Evolutionary conservation across 129 eudicot species (phyloP).

Genomic region (Heracleum sosnowskyi): DNA sequence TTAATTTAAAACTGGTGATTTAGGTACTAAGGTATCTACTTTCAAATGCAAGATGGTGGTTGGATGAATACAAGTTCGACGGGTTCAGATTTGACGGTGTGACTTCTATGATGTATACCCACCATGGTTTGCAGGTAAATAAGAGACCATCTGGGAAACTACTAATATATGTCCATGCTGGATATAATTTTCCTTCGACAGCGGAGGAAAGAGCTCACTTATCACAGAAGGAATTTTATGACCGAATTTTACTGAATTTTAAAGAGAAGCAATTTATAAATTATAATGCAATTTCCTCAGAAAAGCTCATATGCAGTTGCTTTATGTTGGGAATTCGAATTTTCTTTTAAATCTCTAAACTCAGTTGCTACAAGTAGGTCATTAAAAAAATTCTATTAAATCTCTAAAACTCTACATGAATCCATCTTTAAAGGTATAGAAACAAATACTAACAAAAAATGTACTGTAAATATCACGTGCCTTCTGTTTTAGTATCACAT

Average conservation of each 20-base stretch:
- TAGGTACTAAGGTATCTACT: constrained; percentile 94
- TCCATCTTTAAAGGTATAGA: not conserved
- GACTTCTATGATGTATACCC: constrained; percentile 99
- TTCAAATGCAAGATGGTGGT: constrained; percentile 99
- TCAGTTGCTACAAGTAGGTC: not conserved
- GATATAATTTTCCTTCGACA: not conserved
- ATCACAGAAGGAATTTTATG: not conserved
- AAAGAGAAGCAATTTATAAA: not conserved
- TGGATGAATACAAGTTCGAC: constrained; percentile 94
- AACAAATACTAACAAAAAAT: not conserved
- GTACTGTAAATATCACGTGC: not conserved
- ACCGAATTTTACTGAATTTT: not conserved
- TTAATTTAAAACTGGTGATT: constrained; percentile 13
- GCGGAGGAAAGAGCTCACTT: not conserved
- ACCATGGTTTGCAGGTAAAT: constrained; percentile 85
- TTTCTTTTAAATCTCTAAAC: not conserved
- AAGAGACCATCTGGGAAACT: not conserved
- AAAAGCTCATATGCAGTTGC: not conserved
- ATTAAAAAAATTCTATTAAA: not conserved
- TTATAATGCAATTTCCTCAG: not conserved
- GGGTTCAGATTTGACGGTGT: constrained; percentile 99
- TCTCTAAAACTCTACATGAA: not conserved
- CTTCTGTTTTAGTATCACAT: not conserved
- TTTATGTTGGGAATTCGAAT: not conserved
- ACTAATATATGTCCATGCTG: not conserved